These are phyloP conservation scores for Aspergillus versicolor DNA, from an alignment of 2,329 filamentous ascomycete genomes.

Conservation along the genomic window DNA sequence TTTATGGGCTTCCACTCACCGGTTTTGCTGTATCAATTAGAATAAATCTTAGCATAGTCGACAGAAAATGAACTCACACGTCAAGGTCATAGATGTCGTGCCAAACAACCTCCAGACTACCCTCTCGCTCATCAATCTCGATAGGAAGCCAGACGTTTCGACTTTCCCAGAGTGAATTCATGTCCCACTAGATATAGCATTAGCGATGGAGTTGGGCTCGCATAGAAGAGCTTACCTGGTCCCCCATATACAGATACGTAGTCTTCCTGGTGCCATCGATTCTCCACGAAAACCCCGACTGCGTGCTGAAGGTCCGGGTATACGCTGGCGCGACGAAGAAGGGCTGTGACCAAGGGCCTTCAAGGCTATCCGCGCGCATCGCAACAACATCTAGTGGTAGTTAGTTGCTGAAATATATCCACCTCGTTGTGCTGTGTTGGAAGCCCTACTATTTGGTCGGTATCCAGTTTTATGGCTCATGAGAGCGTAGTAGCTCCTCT, in stretches of 20 bases:
- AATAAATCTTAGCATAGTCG: not conserved
- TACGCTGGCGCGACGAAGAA: conserved; percentile 53
- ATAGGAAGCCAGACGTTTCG: conserved; percentile 59
- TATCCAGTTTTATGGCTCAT: conserved; percentile 66
- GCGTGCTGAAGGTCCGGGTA: conserved; percentile 54
- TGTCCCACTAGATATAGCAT: conserved; percentile 46
- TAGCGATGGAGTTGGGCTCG: too few relatives aligned
- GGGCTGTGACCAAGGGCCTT: conserved; percentile 56
- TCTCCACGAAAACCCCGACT: conserved; percentile 51
- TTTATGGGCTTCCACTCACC: conserved; percentile 49
- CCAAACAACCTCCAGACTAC: conserved; percentile 52
- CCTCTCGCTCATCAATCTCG: conserved; percentile 53
- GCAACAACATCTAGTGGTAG: conserved; percentile 50
- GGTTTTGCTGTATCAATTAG: conserved; percentile 34
- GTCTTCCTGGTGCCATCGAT: conserved; percentile 52
- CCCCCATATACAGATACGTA: conserved; percentile 52
- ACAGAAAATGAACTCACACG: conserved; percentile 30
- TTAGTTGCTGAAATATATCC: not conserved
- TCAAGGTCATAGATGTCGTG: conserved; percentile 58
- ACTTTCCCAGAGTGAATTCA: conserved; percentile 57
- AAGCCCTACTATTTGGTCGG: conserved; percentile 52
- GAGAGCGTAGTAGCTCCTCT: conserved; percentile 59
- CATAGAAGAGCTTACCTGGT: conserved; percentile 19
- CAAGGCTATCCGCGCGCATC: conserved; percentile 53
- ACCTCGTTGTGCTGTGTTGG: not conserved